These are phyloP conservation scores for Falciphora oryzae DNA, from an alignment of 2,329 filamentous ascomycete species.

Conservation along the genomic window DNA sequence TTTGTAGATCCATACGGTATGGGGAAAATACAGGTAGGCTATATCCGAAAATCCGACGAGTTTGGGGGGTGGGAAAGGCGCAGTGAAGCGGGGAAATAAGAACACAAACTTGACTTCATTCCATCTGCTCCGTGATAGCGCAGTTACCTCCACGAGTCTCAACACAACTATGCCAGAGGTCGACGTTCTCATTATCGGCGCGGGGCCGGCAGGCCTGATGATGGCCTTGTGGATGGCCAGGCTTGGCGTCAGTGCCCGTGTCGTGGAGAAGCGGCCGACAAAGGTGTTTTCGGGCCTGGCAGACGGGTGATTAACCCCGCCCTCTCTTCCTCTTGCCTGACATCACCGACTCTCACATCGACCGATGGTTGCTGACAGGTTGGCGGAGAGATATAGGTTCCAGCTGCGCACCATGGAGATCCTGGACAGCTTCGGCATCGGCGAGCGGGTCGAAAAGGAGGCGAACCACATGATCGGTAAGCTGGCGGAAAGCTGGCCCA, in stretches of 20 bases:
- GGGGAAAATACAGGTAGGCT: too few species aligned
- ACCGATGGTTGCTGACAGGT: too few species aligned
- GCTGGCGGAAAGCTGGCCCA: too few species aligned
- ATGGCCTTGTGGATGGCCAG: slow-evolving; percentile 36
- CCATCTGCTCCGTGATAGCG: too few species aligned
- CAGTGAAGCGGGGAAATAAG: too few species aligned
- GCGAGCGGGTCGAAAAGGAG: slow-evolving; percentile 58
- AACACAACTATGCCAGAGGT: slow-evolving; percentile 8
- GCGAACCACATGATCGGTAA: slow-evolving; percentile 57
- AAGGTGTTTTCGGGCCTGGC: slow-evolving; percentile 37
- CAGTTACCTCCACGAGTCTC: too few species aligned
- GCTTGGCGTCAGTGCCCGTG: slow-evolving; percentile 33
- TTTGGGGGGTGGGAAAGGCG: too few species aligned
- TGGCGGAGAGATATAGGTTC: slow-evolving; percentile 14
- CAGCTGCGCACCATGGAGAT: slow-evolving; percentile 66
- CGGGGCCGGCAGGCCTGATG: slow-evolving; percentile 33
- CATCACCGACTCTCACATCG: not conserved
- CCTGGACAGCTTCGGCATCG: slow-evolving; percentile 67
- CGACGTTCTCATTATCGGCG: slow-evolving; percentile 20
- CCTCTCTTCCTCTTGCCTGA: not conserved
- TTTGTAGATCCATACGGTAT: too few species aligned
- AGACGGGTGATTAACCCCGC: slow-evolving; percentile 25
- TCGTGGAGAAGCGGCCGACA: slow-evolving; percentile 37
- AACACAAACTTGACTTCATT: too few species aligned
- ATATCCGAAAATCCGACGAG: too few species aligned